These are phyloP conservation scores for Malbranchea zuffiana DNA, from an alignment of 2,329 filamentous ascomycete species.

Conservation along the genomic window DNA sequence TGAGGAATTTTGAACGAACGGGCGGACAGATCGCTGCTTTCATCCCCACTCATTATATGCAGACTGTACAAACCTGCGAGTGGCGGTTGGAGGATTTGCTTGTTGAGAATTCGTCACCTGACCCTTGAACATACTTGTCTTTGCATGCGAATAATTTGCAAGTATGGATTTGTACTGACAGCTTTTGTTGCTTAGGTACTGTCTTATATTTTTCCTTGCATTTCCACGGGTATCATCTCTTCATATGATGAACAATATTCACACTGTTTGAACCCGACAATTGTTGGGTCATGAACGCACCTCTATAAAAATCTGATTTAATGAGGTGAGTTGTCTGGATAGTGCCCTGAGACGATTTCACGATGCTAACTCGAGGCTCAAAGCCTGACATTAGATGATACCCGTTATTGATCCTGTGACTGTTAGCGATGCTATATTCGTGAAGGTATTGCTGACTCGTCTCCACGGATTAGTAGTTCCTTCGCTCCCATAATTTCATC, in stretches of 20 bases:
- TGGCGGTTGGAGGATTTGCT: constrained; percentile 44
- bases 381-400: constrained; percentile 35
- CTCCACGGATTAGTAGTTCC: constrained; percentile 6
- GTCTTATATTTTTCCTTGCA: constrained; percentile 14
- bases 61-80: constrained; percentile 54
- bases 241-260: constrained; percentile 57
- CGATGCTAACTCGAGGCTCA: constrained; percentile 26
- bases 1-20: constrained; percentile 59
- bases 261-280: constrained; percentile 55
- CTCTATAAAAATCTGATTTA: constrained; percentile 61
- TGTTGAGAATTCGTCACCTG: constrained; percentile 62
- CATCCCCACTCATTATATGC: constrained; percentile 42
- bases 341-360: constrained; percentile 13
- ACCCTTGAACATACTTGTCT: constrained; percentile 25
- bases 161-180: constrained; percentile 4
- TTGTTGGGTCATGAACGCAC: constrained; percentile 48
- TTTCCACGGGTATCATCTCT: constrained; percentile 29
- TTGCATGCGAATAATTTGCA: constrained; percentile 13
- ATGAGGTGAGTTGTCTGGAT: constrained; percentile 43
- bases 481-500: too few species aligned
- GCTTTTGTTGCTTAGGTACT: constrained; percentile 9
- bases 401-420: too few species aligned
- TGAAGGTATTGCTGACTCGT: constrained; percentile 3
- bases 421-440: too few species aligned
- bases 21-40: constrained; percentile 54